Evolutionary conservation across 805 yeast genomes (phyloP), one percentile per base, ranked within the genome.

Genomic region (Suhomyces kilbournensis): DNA sequence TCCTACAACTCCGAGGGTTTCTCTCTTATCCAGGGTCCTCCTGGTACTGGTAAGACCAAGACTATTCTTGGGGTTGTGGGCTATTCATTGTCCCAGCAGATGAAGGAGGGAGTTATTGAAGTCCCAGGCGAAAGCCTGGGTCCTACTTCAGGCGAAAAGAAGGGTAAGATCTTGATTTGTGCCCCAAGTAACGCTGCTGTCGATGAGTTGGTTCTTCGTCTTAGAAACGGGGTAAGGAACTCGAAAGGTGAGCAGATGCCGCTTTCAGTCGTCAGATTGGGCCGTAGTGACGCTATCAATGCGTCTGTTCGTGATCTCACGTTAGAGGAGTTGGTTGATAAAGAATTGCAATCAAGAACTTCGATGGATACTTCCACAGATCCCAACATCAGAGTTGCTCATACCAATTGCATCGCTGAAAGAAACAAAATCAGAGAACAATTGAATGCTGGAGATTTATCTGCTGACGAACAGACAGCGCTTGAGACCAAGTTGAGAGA

Each of bases 101-200:
- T 51, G 25, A 59, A 60, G 10, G 56, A 57, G 7, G 48, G 61
- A 35, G 52, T 55, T 0, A 65, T 70, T 10, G 57, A 48, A 2
- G 54, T 59, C 1, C 68, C 70, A 26, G 23, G 23, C 42, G 23
- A 38, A 38, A 38, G 9, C 7, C 12, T n/a, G 17, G 44, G 14
- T 10, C 63, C 64, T 1, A 71, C 72, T 15, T 47, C 26, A 3
- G 26, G 52, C 10, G 56, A 47, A 19, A 50, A 49, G 20, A 49
- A 44, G 22, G 45, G 81, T 34, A 88, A 89, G 53, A 82, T 94
- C 1, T 72, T 94, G 48, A 83, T 94, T 17, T 96, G 99, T 79
- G 98, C 99, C 1, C 99, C 99, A 3, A 90, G 97, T 66, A 94
- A 94, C 73, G 99, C 99, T 0, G 99, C 99, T 12, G 97, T 94